Evolutionary conservation across 1,284 basidiomycete species (phyloP), one percentile per base, ranked within the genome.

Genomic region (Ganoderma resinaceum): DNA sequence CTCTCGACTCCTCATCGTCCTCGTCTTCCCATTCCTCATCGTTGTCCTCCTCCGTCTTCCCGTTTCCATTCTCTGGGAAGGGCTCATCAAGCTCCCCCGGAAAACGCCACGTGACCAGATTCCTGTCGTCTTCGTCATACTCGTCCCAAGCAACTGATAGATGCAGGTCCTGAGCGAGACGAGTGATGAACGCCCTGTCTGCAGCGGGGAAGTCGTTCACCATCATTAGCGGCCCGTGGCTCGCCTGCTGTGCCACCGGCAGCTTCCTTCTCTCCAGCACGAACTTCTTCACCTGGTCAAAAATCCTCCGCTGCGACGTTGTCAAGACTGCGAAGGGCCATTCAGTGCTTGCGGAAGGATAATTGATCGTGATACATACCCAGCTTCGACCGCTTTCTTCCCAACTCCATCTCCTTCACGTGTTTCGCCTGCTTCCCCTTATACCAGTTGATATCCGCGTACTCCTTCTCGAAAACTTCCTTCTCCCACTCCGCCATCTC

Each of bases 401-500:
- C 86, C 64, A 79, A 74, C 72, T 90, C 89, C 80, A 86, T 82
- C 75, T 87, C 86, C 69, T 89, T 87, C 53, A 89, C 83, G 75
- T 92, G 87, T 77, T 92, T 94, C 42, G 83, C 81, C 76, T 95
- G 95, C 80, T 96, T 96, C 16, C 95, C 95, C 81, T 95, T 95
- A 78, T 92, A 93, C 93, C 95, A 97, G 75, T 91, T 95, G 71
- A 90, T 75, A 79, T 98, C 97, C 9, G 92, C 89, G 74, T 93
- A 94, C 77, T 98, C 95, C 80, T 91, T 92, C 84, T 97, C 92
- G 72, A 98, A 99, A 8, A 95, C 86, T 70, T 97, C 95, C 70
- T 87, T 85, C 80, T 99, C 98, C 85, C 95, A 95, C 11, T 88
- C 82, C 12, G 89, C 88, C 85, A 99, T 93, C 82, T 97, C 93